These are phyloP conservation scores for Blastobotrys terrestris DNA, from an alignment of 805 yeast species.

Conservation along the genomic window DNA sequence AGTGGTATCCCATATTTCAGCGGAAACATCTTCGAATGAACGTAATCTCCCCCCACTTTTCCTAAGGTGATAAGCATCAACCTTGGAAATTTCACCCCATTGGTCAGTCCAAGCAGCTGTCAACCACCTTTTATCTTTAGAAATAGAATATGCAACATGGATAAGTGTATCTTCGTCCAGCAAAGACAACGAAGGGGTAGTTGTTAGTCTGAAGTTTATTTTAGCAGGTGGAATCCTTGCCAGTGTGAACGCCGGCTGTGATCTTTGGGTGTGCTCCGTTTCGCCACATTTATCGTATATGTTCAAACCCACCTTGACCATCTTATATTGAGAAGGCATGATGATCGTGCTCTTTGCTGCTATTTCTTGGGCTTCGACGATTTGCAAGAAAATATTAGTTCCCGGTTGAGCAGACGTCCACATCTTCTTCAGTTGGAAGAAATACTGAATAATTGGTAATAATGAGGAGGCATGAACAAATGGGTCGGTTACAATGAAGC, in stretches of 20 bases:
- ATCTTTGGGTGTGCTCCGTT: neutral
- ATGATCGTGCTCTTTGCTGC: slow-evolving; percentile 24
- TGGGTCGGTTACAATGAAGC: slow-evolving; percentile 20
- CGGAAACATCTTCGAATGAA: slow-evolving; percentile 27
- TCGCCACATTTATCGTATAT: slow-evolving; percentile 19
- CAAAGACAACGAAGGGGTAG: slow-evolving; percentile 28
- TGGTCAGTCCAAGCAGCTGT: slow-evolving; percentile 89
- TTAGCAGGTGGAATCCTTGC: slow-evolving; percentile 30
- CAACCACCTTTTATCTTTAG: slow-evolving; percentile 77
- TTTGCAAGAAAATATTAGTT: slow-evolving; percentile 14
- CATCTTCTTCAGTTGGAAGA: slow-evolving; percentile 16
- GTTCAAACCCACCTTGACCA: slow-evolving; percentile 25
- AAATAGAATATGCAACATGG: slow-evolving; percentile 81
- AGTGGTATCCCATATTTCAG: slow-evolving; percentile 31
- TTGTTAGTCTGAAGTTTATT: slow-evolving; percentile 25
- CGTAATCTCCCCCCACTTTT: slow-evolving; percentile 16
- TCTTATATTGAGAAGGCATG: slow-evolving; percentile 24
- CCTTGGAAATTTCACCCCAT: slow-evolving; percentile 54
- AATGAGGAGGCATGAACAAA: slow-evolving; percentile 12
- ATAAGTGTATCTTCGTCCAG: slow-evolving; percentile 66
- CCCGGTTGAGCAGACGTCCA: slow-evolving; percentile 13
- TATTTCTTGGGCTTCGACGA: slow-evolving; percentile 19
- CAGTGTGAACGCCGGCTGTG: slow-evolving; percentile 28
- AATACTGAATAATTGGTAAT: slow-evolving; percentile 23
- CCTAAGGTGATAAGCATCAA: slow-evolving; percentile 43